Percentiles rank a stretch among this genome's conserved stretches.
These are phyloP conservation scores for Eucalyptus pumila DNA, from an alignment of 345 rosid genomes.

Conservation along the genomic window DNA sequence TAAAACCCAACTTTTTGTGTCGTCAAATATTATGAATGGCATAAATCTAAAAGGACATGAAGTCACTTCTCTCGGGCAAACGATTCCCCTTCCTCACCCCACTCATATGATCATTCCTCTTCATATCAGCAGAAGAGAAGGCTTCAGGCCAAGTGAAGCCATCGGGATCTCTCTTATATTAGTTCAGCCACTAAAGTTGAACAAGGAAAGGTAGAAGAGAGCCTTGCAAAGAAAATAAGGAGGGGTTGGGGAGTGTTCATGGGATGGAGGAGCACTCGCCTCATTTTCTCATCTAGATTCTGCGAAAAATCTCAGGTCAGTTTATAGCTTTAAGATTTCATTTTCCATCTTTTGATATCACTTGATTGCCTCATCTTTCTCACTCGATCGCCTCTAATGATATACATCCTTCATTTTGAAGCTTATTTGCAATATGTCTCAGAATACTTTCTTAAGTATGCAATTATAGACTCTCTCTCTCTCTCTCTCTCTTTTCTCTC, in stretches of 20 bases:
- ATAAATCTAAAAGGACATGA: not conserved
- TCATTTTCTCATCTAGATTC: not conserved
- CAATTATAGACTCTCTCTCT: not conserved
- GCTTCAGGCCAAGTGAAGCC: not conserved
- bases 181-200: not conserved
- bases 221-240: not conserved
- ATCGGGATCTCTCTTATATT: not conserved
- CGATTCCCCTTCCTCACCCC: not conserved
- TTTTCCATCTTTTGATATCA: not conserved
- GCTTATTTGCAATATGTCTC: not conserved
- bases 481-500: no score
- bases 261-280: not conserved
- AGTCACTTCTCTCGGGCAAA: not conserved
- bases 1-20: not conserved
- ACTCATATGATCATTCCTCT: not conserved
- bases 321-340: not conserved
- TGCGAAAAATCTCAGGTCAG: not conserved
- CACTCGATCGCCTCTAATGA: not conserved
- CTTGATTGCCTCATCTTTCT: not conserved
- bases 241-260: not conserved
- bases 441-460: not conserved
- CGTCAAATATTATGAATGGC: not conserved
- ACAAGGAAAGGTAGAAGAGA: not conserved
- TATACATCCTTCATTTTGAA: not conserved
- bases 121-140: not conserved